Base-by-base conservation (phyloP, 2,329 filamentous ascomycete genomes). In the Talaromyces sp. region DNA sequence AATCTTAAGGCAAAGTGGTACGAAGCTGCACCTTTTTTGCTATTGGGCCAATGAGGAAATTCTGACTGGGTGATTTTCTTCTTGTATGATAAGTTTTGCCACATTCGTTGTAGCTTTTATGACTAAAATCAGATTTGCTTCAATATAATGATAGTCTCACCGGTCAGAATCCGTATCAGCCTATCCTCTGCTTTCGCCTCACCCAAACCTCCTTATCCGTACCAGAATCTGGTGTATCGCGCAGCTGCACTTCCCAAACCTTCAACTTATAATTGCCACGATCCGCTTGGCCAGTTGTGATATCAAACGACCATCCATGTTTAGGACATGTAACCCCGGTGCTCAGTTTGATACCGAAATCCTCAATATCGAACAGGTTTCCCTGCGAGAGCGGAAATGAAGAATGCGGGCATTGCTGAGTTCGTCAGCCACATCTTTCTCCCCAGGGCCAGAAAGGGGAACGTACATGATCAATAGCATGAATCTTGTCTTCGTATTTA, bases 271-370 rank as follows among this genome's bases (percentile, higher is more conserved):
- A 91, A 54, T 76, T 84, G 0, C 84, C 87, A 0, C 87, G 82
- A 72, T 91, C 89, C 0, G 82, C 82, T 69, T 79, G 79, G 0
- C 89, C 89, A 0, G 88, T 85, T 61, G 86, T 84, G 2, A 91
- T 70, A 71, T 91, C 89, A 74, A 91, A 91, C 0, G 87, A 88
- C 89, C 89, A 91, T 4, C 81, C 85, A 67, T 91, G 88, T 67
- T 90, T 90, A 0, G 88, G 87, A 72, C 89, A 91, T 0, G 82
- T 84, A 3, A 91, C 77, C 0, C 88, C 89, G 0, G 86, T 82
- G 0, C 63, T 65, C n/a, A 65, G 19, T 5, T 47, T 65, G 19
- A 65, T 65, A 13, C 89, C 88, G 72, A 90, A 91, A 66, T 91
- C 89, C 69, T 91, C 89, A 69, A 91, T 90, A 62, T 91, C 89